Base-by-base conservation (phyloP, 2,329 filamentous ascomycete genomes). In the Coniochaeta sp. region DNA sequence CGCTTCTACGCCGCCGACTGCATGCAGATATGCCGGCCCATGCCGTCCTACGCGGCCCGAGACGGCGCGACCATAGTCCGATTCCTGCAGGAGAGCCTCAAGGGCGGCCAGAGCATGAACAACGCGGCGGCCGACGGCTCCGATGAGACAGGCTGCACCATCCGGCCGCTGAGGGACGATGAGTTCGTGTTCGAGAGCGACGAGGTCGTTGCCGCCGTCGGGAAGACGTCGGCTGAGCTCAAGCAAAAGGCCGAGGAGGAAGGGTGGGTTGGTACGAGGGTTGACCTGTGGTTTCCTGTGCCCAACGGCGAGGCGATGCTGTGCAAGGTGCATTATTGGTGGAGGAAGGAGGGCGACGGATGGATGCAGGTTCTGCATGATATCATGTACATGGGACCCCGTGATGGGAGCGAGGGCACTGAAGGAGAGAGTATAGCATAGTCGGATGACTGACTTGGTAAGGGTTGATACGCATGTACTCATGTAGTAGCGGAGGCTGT, bases 261-360 rank as follows among this genome's bases (percentile, higher is more conserved):
- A 32, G 63, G 60, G 4, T 72, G 70, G 70, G 60, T 62, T 1
- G 70, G 70, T 3, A 64, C 69, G 65, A 65, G 68, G 38, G 68
- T 70, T 3, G 67, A 70, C 50, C 54, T 71, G 32, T 70, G 69
- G 70, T 62, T 64, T 24, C 47, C 47, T 30, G 22, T 52, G 14
- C 22, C 22, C 17, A 68, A 67, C 3, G 57, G 50, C 3, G 38
- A 19, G 5, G 50, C 32, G 9, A 47, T 66, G 16, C 17, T 71
- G 34, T 64, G 70, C 12, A 71, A 71, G 42, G 68, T 69, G 16
- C 65, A 70, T 47, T 71, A 72, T 34, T 71, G 69, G 70, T 71
- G 66, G 68, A 65, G 61, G 34, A 59, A 62, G 57, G 67, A 71
- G 17, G 32, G 55, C 0, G 62, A 30, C 0, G 58, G 56, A 7